Base-by-base conservation (phyloP, 2,329 filamentous ascomycete genomes). In the Trichoderma semiorbis region DNA sequence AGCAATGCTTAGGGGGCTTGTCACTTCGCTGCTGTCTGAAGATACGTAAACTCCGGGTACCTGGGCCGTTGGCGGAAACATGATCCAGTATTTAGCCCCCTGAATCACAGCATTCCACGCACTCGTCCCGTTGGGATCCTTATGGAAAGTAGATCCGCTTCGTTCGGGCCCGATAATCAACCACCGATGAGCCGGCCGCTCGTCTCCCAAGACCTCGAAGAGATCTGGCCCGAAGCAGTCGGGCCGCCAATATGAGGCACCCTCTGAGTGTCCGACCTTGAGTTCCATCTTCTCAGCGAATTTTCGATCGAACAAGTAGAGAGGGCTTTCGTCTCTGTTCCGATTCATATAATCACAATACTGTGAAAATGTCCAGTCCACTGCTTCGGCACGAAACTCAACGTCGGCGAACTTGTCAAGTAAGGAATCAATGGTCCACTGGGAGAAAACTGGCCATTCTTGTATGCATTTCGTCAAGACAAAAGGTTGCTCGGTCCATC, bases 71-170 rank as follows among this genome's bases (percentile, higher is more conserved):
- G 93, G 92, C 0, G 94, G 94, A 78, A 98, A 98, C 94, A 98
- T 97, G 80, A 98, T 95, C 95, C 96, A 98, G 85, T 98, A 98
- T 79, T 98, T 98, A 39, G 91, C 89, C 6, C 95, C 96, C 72
- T 92, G 90, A 32, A 98, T 85, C 16, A 98, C 93, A 1, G 95
- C 95, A 79, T 98, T 98, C 96, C 95, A 98, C 0, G 96, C 95
- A 76, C 90, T 92, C 21, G 89, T 91, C 21, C 82, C 91, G 75
- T 91, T 92, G 26, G 90, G 89, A 73, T 92, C 90, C 79, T 98
- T 98, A 84, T 98, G 95, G 79, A 98, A 98, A 5, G 95, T 98
- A 75, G 93, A 97, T 34, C 95, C 95, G 78, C 93, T 97, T 72
- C 94, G 87, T 74, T 91, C 89, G 1, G 95, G 94, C 0, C 95